These are phyloP conservation scores for Colletotrichum sp. DNA, from an alignment of 2,329 filamentous ascomycete genomes.

Conservation along the genomic window DNA sequence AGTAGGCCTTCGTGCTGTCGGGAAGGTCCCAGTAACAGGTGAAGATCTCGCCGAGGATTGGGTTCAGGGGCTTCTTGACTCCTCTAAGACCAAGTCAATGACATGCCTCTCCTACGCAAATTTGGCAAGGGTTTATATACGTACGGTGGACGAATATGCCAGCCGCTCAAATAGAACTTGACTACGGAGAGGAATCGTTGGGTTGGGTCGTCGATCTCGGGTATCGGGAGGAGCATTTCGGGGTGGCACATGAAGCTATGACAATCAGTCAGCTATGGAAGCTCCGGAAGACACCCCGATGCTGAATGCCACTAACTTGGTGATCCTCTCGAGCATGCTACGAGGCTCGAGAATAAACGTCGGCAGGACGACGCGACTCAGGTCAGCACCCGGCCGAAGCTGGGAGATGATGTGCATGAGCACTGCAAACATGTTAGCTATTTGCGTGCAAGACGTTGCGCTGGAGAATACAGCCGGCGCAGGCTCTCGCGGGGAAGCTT, in stretches of 20 bases:
- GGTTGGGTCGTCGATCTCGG: slow-evolving; percentile 85
- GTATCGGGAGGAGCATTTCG: slow-evolving; percentile 89
- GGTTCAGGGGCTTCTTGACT: slow-evolving; percentile 98
- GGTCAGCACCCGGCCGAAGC: slow-evolving; percentile 90
- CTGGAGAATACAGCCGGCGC: background rate
- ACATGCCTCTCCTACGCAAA: background rate
- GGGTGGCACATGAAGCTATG: slow-evolving; percentile 98
- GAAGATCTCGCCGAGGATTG: slow-evolving; percentile 92
- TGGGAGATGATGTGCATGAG: slow-evolving; percentile 97
- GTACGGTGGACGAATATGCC: slow-evolving; percentile 97
- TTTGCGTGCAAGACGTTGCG: background rate
- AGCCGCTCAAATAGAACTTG: slow-evolving; percentile 97
- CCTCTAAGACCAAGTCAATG: slow-evolving; percentile 62
- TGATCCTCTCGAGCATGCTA: slow-evolving; percentile 98
- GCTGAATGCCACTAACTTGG: slow-evolving; percentile 71
- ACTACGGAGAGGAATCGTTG: slow-evolving; percentile 93
- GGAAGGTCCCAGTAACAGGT: slow-evolving; percentile 95
- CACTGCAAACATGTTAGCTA: slow-evolving; percentile 57
- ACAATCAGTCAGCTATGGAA: background rate
- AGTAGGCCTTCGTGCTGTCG: slow-evolving; percentile 86
- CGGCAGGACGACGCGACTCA: slow-evolving; percentile 91
- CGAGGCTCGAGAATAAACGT: slow-evolving; percentile 98
- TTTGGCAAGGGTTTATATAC: slow-evolving; percentile 36
- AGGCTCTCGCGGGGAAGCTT: background rate
- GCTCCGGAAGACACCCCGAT: background rate